Conservation (phyloP, 768 basidiomycete genomes). For the Coprinopsis sp. region DNA sequence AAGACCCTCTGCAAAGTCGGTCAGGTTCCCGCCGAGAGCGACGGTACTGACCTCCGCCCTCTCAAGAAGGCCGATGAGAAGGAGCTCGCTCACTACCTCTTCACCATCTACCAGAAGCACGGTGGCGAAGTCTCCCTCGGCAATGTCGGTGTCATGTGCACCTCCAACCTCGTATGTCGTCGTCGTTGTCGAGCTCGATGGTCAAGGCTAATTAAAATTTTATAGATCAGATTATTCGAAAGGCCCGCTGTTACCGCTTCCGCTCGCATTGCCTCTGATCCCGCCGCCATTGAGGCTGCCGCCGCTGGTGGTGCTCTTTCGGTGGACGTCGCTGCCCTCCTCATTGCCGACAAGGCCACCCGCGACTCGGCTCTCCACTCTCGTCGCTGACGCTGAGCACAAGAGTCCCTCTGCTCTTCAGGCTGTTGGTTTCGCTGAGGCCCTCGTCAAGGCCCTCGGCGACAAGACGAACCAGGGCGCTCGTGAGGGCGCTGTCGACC, state of each 20-base stretch:
- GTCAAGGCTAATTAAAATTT: too few relatives aligned
- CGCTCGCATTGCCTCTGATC: conserved; percentile 51
- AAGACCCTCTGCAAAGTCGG: conserved; percentile 93
- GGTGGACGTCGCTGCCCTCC: conserved; percentile 72
- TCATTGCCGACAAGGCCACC: conserved; percentile 79
- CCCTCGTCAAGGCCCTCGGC: conserved; percentile 76
- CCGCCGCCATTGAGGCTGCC: conserved; percentile 69
- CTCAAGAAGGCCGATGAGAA: too few relatives aligned
- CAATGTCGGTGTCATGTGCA: too few relatives aligned
- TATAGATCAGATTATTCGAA: conserved; percentile 48
- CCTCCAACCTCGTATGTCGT: too few relatives aligned
- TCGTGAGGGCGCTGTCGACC: conserved; percentile 82
- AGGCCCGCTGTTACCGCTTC: conserved; percentile 81
- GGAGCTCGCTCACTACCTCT: too few relatives aligned
- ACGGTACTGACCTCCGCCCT: too few relatives aligned
- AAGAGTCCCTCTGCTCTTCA: conserved; percentile 76
- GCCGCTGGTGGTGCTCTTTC: conserved; percentile 41
- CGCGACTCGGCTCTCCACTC: conserved; percentile 67
- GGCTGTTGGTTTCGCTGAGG: conserved; percentile 64
- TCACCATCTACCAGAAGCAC: too few relatives aligned
- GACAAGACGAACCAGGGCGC: conserved; percentile 95
- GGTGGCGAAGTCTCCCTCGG: too few relatives aligned
- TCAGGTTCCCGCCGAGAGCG: too few relatives aligned
- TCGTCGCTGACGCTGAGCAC: conserved; percentile 77
- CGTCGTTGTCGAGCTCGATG: too few relatives aligned